A percentile compares a stretch with the other conserved stretches of the same genome.
Evolutionary conservation across 2,329 filamentous ascomycete genomes (phyloP).

Genomic region (Dactylellina haptotyla): DNA sequence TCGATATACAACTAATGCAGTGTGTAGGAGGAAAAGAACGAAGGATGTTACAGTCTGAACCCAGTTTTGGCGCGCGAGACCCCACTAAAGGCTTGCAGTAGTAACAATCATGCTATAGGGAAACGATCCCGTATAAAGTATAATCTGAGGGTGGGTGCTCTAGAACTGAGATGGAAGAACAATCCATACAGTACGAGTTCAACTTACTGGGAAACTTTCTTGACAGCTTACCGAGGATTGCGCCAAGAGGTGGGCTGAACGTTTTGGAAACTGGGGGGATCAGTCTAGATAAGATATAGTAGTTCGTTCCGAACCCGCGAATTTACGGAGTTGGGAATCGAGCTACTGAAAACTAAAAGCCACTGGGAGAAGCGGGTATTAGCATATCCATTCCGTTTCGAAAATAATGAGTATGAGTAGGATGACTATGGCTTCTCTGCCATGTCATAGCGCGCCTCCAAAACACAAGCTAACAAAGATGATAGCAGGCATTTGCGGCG

Average conservation of each 20-base stretch:
- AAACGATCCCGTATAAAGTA: background rate
- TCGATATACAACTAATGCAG: background rate
- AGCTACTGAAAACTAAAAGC: constrained; percentile 28
- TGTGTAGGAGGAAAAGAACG: background rate
- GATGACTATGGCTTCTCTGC: background rate
- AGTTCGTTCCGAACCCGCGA: constrained; percentile 38
- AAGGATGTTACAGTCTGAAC: constrained; percentile 7
- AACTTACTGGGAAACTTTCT: too few relatives aligned
- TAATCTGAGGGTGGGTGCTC: constrained; percentile 9
- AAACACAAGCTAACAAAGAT: background rate
- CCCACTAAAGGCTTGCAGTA: constrained; percentile 18
- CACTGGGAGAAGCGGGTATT: constrained; percentile 26
- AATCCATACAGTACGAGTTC: constrained; percentile 15
- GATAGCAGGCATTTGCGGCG: background rate
- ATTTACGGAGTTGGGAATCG: constrained; percentile 16
- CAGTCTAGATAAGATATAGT: constrained; percentile 29
- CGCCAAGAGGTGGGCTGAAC: constrained; percentile 27
- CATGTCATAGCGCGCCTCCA: constrained; percentile 13
- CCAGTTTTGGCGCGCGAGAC: background rate
- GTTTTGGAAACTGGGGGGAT: background rate
- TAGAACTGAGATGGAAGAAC: constrained; percentile 16
- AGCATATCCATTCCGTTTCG: constrained; percentile 22
- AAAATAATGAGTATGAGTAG: background rate
- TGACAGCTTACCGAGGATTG: constrained; percentile 16
- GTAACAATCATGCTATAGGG: constrained; percentile 16